Base-by-base conservation (phyloP, 352 stramenopile species). In the Phytopythium vexans region DNA sequence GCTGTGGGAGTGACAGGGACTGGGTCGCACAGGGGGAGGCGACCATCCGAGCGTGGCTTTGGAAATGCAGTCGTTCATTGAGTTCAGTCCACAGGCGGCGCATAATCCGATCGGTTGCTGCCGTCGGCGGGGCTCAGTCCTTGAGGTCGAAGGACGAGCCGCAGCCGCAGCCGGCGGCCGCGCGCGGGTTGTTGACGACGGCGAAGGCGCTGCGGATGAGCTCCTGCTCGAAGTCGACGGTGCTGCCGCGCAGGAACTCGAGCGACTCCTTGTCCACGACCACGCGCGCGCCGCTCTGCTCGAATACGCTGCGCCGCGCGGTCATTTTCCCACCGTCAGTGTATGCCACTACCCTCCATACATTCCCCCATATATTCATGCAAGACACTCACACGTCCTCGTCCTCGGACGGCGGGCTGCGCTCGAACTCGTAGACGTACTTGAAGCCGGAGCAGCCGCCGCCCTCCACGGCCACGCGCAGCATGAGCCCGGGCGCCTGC, bases 111-210 rank as follows among this genome's bases (percentile, higher is more conserved):
- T 27, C 21, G 21, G 21, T 27, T 2, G 21, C 1, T n/a, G n/a
- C n/a, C n/a, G 39, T 3, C 12, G 12, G 39, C 39, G 8, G 4
- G 3, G 15, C 21, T 66, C 76, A 95, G 47, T 91, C 77, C 74
- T 99, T 99, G 45, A 99, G 72, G 31, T 98, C 96, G 79, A 99
- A 99, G 31, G 92, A 98, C 42, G 73, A 95, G 44, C 97, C 97
- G 74, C 97, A 99, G 51, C 97, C 97, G 74, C 97, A 99, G 52
- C 96, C 96, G 49, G 70, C 90, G 70, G 97, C 94, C 45, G 94
- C 97, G 65, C 98, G 95, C 36, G 97, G 97, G 81, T 99, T 99
- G 64, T 98, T 96, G 60, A 97, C 66, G 15, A 99, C 82, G 6
- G 85, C 89, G 73, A 99, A 99, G 31, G 90, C 82, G 58, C 82